phyloP scores from a whole-genome alignment of 1,284 basidiomycete genomes.

The Cryptococcus sp. region DNA sequence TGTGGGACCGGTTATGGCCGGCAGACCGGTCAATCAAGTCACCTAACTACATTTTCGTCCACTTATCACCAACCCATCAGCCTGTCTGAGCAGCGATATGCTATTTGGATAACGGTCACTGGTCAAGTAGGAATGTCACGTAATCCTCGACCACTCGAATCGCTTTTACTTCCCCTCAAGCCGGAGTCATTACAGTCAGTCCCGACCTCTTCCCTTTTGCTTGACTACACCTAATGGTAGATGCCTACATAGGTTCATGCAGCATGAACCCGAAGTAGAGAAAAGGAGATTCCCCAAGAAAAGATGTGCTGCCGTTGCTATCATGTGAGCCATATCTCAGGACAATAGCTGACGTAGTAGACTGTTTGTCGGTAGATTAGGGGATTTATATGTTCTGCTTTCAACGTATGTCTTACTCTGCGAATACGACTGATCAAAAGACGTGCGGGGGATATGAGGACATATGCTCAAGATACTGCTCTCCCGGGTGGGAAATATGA shows the following conservation, averaged over 20 bases:
- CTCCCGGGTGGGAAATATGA: conserved; percentile 78
- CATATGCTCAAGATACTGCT: conserved; percentile 78
- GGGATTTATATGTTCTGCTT: conserved; percentile 74
- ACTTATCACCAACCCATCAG: too few species aligned
- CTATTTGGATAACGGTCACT: too few species aligned
- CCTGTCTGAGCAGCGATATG: too few species aligned
- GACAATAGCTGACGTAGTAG: conserved; percentile 10
- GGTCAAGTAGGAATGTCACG: conserved; percentile 1
- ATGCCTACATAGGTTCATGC: conserved; percentile 36
- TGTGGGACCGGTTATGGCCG: too few species aligned
- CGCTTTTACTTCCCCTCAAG: conserved; percentile 37
- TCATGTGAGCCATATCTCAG: conserved; percentile 22
- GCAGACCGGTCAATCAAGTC: too few species aligned
- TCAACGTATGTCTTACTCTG: conserved; percentile 25
- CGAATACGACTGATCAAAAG: conserved; percentile 45
- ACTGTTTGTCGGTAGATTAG: conserved; percentile 71
- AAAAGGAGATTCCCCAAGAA: conserved; percentile 23
- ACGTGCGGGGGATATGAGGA: conserved; percentile 63
- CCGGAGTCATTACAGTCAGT: conserved; percentile 39
- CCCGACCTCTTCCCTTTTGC: neutral
- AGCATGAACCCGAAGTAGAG: conserved; percentile 19
- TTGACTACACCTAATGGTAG: conserved; percentile 10
- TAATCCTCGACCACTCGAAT: conserved; percentile 30
- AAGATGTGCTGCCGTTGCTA: conserved; percentile 39
- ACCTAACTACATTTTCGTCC: too few species aligned